Conservation (phyloP, 2,329 filamentous ascomycete species). For the Chrysoporthe austroafricana region DNA sequence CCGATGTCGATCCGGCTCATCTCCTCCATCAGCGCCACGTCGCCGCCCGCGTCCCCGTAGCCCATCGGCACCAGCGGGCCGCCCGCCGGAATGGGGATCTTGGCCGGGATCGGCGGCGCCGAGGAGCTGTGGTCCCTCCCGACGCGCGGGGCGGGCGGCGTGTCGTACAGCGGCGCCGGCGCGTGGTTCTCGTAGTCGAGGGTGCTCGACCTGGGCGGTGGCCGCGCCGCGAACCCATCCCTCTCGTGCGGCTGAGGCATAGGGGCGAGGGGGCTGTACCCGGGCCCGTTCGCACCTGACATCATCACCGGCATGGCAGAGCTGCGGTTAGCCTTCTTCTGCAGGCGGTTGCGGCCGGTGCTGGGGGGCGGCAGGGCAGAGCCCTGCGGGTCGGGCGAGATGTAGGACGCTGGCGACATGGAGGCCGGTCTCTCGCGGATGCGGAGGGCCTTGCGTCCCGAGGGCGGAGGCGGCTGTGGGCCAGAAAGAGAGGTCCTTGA, state of each 20-base stretch:
- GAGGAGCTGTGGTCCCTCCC: conserved; percentile 39
- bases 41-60: conserved; percentile 44
- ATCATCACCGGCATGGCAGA: conserved; percentile 45
- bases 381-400: conserved; percentile 35
- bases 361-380: conserved; percentile 38
- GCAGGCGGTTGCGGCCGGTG: conserved; percentile 61
- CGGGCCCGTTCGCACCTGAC: conserved; percentile 38
- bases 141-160: conserved; percentile 35
- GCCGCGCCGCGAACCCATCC: conserved; percentile 51
- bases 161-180: conserved; percentile 39
- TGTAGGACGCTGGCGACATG: conserved; percentile 35
- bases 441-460: conserved; percentile 56
- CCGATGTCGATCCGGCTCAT: conserved; percentile 71
- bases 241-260: conserved; percentile 53
- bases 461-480: conserved; percentile 55
- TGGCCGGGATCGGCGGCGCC: conserved; percentile 69
- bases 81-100: conserved; percentile 64
- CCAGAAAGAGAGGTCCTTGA: conserved; percentile 55
- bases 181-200: conserved; percentile 61
- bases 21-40: conserved; percentile 70
- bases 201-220: conserved; percentile 51
- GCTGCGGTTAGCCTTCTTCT: conserved; percentile 60
- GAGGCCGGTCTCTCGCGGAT: conserved; percentile 52
- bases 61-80: conserved; percentile 39
- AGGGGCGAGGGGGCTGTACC: conserved; percentile 54